A percentile compares a stretch with the other conserved stretches of the same genome.
These are phyloP conservation scores for Encephalitozoon intestinalis DNA, from an alignment of 371 early-diverging fungal species.

Conservation along the genomic window DNA sequence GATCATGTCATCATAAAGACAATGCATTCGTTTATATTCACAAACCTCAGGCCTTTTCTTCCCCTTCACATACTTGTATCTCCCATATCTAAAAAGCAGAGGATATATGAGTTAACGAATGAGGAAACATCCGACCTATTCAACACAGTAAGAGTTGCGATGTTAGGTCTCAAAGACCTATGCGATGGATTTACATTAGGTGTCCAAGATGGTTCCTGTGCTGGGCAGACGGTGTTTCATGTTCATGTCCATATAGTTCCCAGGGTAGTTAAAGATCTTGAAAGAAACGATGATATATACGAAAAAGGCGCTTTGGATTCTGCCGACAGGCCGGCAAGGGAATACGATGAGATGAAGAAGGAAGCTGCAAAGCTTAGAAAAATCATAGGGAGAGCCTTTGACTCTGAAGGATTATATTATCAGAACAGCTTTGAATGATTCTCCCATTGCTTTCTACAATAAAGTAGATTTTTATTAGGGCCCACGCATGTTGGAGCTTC, in stretches of 20 bases:
- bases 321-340: constrained; percentile 13
- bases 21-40: constrained; percentile 36
- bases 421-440: background rate
- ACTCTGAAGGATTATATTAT: background rate
- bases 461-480: background rate
- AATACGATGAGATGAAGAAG: constrained; percentile 37
- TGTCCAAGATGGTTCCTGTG: constrained; percentile 67
- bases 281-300: constrained; percentile 35
- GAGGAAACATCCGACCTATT: constrained; percentile 47
- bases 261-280: constrained; percentile 66
- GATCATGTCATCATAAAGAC: constrained; percentile 42
- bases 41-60: constrained; percentile 46
- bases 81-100: constrained; percentile 23
- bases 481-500: background rate
- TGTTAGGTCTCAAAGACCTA: background rate
- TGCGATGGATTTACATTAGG: constrained; percentile 27
- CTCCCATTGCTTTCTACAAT: background rate
- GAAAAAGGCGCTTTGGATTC: constrained; percentile 29
- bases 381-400: constrained; percentile 3
- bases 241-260: constrained; percentile 86
- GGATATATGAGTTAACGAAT: constrained; percentile 25
- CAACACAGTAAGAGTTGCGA: constrained; percentile 6
- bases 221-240: constrained; percentile 83
- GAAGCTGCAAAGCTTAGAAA: constrained; percentile 27
- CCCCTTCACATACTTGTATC: constrained; percentile 49